Evolutionary conservation across 73 alveolate genomes (phyloP).

Genomic region (Paraurostyla sp.): DNA sequence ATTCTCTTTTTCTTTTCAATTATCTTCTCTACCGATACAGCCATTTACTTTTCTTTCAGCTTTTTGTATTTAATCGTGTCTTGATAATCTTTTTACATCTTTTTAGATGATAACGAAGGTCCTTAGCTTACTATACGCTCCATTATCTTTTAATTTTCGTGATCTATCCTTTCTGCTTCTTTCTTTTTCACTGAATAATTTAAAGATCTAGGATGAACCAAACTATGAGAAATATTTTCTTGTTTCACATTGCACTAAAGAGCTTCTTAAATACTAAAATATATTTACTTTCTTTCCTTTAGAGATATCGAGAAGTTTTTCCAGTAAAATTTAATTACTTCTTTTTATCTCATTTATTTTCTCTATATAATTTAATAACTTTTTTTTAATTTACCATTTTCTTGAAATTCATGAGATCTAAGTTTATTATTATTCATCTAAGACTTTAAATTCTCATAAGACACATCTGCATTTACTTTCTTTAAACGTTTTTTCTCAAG

Average conservation of each 20-base stretch:
- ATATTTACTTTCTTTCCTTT: constrained; percentile 63
- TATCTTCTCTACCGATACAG: constrained; percentile 9
- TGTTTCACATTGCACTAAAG: constrained; percentile 42
- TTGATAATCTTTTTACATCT: constrained; percentile 43
- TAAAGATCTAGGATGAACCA: constrained; percentile 40
- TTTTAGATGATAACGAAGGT: constrained; percentile 35
- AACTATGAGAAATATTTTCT: neutral
- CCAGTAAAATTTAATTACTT: constrained; percentile 64
- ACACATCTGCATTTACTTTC: constrained; percentile 12
- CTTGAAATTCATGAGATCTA: constrained; percentile 66
- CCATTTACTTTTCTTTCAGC: constrained; percentile 3
- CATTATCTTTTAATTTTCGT: constrained; percentile 65
- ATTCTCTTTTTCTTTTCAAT: constrained; percentile 18
- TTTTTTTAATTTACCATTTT: neutral
- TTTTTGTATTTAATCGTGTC: neutral
- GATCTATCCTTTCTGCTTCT: constrained; percentile 71
- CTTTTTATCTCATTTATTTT: constrained; percentile 62
- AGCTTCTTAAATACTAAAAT: neutral
- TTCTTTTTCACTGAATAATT: constrained; percentile 54
- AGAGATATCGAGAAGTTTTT: constrained; percentile 58
- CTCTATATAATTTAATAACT: neutral
- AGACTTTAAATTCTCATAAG: constrained; percentile 55
- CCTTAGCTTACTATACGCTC: constrained; percentile 59
- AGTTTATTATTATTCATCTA: constrained; percentile 52
- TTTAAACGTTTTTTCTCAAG: constrained; percentile 29